Percentiles rank a stretch among this genome's conserved stretches.
These are phyloP conservation scores for Ichthyophthirius multifiliis DNA, from an alignment of 169 alveolate genomes.

Conservation along the genomic window DNA sequence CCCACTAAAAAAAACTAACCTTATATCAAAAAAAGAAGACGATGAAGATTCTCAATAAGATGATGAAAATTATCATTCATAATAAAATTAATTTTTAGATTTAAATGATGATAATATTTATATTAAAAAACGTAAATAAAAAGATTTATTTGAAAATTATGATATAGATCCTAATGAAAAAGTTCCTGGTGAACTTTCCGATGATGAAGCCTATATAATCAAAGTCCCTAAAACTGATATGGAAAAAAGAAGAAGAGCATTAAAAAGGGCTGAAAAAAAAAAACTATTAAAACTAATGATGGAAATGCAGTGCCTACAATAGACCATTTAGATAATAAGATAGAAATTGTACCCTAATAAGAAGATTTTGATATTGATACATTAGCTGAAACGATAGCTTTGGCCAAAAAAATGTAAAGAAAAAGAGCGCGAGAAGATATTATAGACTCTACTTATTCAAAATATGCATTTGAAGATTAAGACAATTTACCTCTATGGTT, in stretches of 20 bases:
- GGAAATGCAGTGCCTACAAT: no score
- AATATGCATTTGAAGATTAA: slow-evolving; percentile 80
- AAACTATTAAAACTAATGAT: slow-evolving; percentile 9
- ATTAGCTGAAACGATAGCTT: slow-evolving; percentile 84
- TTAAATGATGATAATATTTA: neutral
- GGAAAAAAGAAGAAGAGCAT: slow-evolving; percentile 49
- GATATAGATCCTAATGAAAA: slow-evolving; percentile 18
- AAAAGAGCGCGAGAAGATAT: slow-evolving; percentile 77
- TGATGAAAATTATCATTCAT: neutral
- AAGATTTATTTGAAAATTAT: neutral
- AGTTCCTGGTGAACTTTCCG: slow-evolving; percentile 26
- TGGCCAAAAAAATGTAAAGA: slow-evolving; percentile 84
- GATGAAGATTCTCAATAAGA: slow-evolving; percentile 1
- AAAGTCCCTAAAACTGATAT: slow-evolving; percentile 40
- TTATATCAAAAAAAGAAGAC: neutral
- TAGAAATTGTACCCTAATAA: slow-evolving; percentile 49
- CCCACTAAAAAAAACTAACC: neutral
- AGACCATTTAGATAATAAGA: slow-evolving; percentile 25
- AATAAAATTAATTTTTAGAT: neutral
- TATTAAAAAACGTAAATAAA: neutral
- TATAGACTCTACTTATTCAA: slow-evolving; percentile 72
- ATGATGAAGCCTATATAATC: slow-evolving; percentile 20
- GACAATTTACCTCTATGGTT: slow-evolving; percentile 96
- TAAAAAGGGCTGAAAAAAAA: slow-evolving; percentile 31
- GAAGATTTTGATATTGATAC: slow-evolving; percentile 72